Conservation (phyloP, 2,329 filamentous ascomycete species). For the Claviceps africana region DNA sequence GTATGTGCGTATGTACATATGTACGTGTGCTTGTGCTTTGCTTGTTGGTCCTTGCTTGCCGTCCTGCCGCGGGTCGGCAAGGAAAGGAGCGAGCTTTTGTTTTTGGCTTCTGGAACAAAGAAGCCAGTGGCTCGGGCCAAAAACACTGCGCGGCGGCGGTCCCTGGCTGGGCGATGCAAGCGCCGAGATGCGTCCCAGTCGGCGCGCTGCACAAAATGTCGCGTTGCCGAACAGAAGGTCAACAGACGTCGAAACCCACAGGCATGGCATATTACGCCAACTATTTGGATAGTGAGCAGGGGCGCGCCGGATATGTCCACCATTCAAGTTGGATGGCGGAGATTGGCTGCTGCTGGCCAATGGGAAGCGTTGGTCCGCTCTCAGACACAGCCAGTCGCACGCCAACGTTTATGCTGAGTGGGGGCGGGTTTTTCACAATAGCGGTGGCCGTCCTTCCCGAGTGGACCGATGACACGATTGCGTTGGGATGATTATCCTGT, state of each 20-base stretch:
- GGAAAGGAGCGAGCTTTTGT: not conserved
- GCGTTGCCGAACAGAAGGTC: not conserved
- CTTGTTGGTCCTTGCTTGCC: not conserved
- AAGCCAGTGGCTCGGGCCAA: not conserved
- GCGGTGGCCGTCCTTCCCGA: conserved; percentile 8
- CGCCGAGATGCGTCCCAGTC: not conserved
- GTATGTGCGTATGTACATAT: not conserved
- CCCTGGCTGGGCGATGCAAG: not conserved
- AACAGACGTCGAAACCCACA: not conserved
- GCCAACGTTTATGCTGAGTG: conserved; percentile 7
- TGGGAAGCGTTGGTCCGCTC: conserved; percentile 1
- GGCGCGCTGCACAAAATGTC: not conserved
- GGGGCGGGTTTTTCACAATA: conserved; percentile 4
- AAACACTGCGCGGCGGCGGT: not conserved
- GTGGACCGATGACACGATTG: conserved; percentile 4
- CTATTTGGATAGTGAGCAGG: conserved; percentile 4
- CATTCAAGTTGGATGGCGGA: conserved; percentile 7
- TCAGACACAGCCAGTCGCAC: conserved; percentile 8
- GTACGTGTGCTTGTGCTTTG: not conserved
- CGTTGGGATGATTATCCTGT: not conserved
- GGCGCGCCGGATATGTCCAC: conserved; percentile 1
- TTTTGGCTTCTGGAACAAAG: not conserved
- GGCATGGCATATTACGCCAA: not conserved
- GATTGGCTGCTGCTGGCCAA: conserved; percentile 8
- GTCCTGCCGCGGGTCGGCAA: not conserved